Base-by-base conservation (phyloP, 2,329 filamentous ascomycete genomes). In the Colletotrichum tropicale region DNA sequence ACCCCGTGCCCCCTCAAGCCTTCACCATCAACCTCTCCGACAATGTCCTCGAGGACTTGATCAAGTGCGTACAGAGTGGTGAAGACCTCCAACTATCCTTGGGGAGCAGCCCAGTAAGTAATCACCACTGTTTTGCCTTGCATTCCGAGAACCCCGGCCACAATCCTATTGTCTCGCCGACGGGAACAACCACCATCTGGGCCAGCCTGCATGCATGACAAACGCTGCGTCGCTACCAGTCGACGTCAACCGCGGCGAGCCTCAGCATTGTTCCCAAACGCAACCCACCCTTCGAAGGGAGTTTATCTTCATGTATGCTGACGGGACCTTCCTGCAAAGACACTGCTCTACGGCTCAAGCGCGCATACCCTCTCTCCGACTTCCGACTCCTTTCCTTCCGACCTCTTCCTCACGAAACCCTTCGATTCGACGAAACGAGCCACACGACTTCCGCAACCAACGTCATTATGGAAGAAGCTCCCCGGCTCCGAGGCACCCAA, bases 11-110 rank as follows among this genome's bases (percentile, higher is more conserved):
- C 10, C 85, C 86, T 34, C 90, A 92, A 80, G 90, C 89, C 36
- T 91, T 93, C 80, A 88, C 90, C 77, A 84, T 93, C 71, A 88
- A 86, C n/a, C 83, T 93, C 77, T 88, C 86, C 79, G 88, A 92
- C 81, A 86, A 85, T 81, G 86, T 91, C 67, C 89, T 93, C 79
- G 90, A 92, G 81, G 87, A 91, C 77, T 90, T 93, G 88, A 92
- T 93, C 78, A 87, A 87, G 82, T 91, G 89, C 80, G 87, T 90
- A 52, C 89, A 89, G 79, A 87, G 88, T 84, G 91, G 90, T 66
- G 87, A 90, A 71, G 85, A 88, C 61, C 87, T 93, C 69, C 86
- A 91, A 79, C 85, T 93, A 79, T 88, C 89, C 7, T 83, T 93
- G 76, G 92, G 92, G 55, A 86, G 85, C 80, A 87, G 84, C 79